phyloP scores from a whole-genome alignment of 2,329 filamentous ascomycete species.

The Chrysoporthe cubensis region DNA sequence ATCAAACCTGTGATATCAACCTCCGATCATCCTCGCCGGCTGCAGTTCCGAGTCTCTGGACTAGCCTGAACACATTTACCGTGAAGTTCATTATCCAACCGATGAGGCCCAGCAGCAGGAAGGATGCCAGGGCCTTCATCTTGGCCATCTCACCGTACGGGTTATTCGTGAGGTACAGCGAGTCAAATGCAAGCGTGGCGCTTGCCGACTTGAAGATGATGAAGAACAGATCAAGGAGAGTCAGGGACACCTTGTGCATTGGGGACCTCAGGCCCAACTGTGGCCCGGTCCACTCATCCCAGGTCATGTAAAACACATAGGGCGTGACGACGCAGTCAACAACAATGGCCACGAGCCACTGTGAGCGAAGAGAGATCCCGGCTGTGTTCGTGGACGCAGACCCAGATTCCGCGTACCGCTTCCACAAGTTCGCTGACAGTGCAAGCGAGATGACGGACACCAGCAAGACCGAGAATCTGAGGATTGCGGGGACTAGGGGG shows the following conservation, averaged over 20 bases:
- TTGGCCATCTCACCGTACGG: constrained; percentile 24
- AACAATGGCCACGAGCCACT: constrained; percentile 84
- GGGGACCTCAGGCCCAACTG: constrained; percentile 85
- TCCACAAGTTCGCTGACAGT: constrained; percentile 75
- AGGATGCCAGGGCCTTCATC: constrained; percentile 68
- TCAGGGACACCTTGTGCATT: constrained; percentile 83
- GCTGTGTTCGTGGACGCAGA: constrained; percentile 44
- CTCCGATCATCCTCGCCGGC: constrained; percentile 51
- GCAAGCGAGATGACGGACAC: constrained; percentile 84
- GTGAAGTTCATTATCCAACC: constrained; percentile 92
- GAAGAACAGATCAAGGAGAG: constrained; percentile 91
- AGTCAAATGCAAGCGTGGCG: constrained; percentile 85
- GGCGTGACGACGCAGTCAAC: constrained; percentile 88
- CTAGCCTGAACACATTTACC: constrained; percentile 77
- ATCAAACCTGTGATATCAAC: constrained; percentile 10
- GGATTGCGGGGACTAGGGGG: constrained; percentile 81
- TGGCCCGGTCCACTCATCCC: constrained; percentile 94
- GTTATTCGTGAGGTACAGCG: constrained; percentile 64
- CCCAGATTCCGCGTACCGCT: constrained; percentile 45
- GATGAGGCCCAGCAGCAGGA: constrained; percentile 79
- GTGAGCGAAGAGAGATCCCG: constrained; percentile 54
- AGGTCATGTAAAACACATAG: constrained; percentile 92
- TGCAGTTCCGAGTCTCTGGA: constrained; percentile 64
- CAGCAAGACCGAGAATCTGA: constrained; percentile 79
- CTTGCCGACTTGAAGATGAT: constrained; percentile 98